Conservation (phyloP, 306 rosid species). For the Medicago truncatula region MtrunA17r5.0-ANR NC_053045.1:55033501-55034000, state of each 20-base stretch:
- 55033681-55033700: conserved; percentile 99
- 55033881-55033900: conserved; percentile 29
- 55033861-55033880: conserved; percentile 89
- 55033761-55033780: conserved; percentile 26
- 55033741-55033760: conserved; percentile 30
- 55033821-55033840: conserved; percentile 93
- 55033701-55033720: conserved; percentile 93
- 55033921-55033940: conserved; percentile 32
- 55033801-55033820: conserved; percentile 58
- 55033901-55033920: conserved; percentile 14
- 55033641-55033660: conserved; percentile 42
- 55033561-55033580: conserved; percentile 38
- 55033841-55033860: conserved; percentile 94
- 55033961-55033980: conserved; percentile 11
- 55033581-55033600: conserved; percentile 29
- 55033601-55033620: conserved; percentile 5
- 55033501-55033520: conserved; percentile 96
- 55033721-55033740: conserved; percentile 98
- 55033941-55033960: conserved; percentile 21
- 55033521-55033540: conserved; percentile 90
- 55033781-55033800: conserved; percentile 37
- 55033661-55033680: conserved; percentile 96
- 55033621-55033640: conserved; percentile 11
- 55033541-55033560: conserved; percentile 97
- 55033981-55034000: conserved; percentile 6